Percentiles rank a stretch among this genome's conserved stretches.
Conservation (phyloP, 148 eudicot species). For the Nepenthes mirabilis region DNA sequence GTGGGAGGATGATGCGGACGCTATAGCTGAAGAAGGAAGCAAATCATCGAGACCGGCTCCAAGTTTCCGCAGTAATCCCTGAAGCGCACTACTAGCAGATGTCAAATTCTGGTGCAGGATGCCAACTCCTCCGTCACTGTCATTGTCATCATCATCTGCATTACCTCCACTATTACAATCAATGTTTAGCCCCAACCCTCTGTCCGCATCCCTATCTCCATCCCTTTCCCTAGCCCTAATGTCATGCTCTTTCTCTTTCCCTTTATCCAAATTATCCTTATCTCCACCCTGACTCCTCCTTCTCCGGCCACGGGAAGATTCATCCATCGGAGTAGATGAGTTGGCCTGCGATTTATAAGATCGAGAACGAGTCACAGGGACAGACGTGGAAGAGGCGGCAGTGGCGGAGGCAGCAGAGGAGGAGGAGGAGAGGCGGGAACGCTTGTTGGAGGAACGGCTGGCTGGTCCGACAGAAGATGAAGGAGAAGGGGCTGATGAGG, state of each 20-base stretch:
- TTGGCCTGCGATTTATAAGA: slow-evolving; percentile 19
- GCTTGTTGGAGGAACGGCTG: slow-evolving; percentile 51
- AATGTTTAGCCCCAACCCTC: slow-evolving; percentile 38
- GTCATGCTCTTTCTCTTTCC: slow-evolving; percentile 73
- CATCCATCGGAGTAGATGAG: slow-evolving; percentile 35
- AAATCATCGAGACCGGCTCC: slow-evolving; percentile 94
- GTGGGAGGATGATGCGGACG: slow-evolving; percentile 65
- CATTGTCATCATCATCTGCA: slow-evolving; percentile 49
- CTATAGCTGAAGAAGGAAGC: slow-evolving; percentile 73
- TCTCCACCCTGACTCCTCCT: slow-evolving; percentile 33
- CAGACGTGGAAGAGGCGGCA: slow-evolving; percentile 5
- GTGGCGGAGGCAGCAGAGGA: slow-evolving; percentile 14
- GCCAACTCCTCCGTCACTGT: slow-evolving; percentile 62
- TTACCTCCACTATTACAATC: slow-evolving; percentile 23
- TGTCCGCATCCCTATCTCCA: slow-evolving; percentile 34
- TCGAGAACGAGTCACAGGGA: slow-evolving; percentile 40
- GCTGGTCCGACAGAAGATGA: slow-evolving; percentile 18
- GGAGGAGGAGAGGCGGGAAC: slow-evolving; percentile 38
- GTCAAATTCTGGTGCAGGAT: slow-evolving; percentile 73
- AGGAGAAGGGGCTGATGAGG: slow-evolving; percentile 75
- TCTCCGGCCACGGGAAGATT: slow-evolving; percentile 58
- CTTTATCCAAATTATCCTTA: slow-evolving; percentile 53
- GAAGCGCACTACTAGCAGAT: slow-evolving; percentile 94
- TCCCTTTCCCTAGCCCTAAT: slow-evolving; percentile 27
- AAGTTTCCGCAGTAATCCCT: slow-evolving; percentile 76